phyloP scores from a whole-genome alignment of 2,329 filamentous ascomycete genomes.

The Aureobasidium sp. region DNA sequence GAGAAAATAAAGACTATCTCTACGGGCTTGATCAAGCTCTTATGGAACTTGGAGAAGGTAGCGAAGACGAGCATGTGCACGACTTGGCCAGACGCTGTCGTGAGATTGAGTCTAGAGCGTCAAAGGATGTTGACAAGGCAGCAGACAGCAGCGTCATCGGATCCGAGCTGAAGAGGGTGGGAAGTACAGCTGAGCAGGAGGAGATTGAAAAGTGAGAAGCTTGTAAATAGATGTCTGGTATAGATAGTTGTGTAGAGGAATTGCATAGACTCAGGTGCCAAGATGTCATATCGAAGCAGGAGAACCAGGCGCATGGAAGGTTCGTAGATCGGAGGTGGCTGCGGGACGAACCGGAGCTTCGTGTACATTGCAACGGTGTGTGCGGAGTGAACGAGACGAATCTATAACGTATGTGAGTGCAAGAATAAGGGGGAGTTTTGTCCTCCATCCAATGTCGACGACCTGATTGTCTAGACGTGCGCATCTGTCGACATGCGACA shows the following conservation, averaged over 20 bases:
- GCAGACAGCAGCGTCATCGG: neutral
- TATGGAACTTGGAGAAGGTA: conserved; percentile 62
- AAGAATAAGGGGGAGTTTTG: neutral
- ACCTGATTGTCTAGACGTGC: neutral
- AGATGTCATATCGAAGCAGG: neutral
- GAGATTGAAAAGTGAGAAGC: conserved; percentile 42
- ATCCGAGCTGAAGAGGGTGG: conserved; percentile 36
- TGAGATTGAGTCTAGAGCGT: conserved; percentile 43
- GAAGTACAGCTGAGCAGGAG: conserved; percentile 51
- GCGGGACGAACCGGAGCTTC: neutral
- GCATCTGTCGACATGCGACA: conserved; percentile 10
- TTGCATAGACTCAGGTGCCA: too few species aligned
- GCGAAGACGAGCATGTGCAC: conserved; percentile 73
- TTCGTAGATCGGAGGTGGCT: neutral
- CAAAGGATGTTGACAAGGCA: conserved; percentile 16
- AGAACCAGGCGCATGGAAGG: neutral
- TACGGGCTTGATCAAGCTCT: conserved; percentile 71
- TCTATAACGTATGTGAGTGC: neutral
- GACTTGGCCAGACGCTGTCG: conserved; percentile 70
- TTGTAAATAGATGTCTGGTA: neutral
- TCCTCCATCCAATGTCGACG: conserved; percentile 2
- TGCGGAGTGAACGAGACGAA: neutral
- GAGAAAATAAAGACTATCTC: conserved; percentile 83
- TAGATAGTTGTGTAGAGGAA: neutral
- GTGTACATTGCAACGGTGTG: neutral